Conservation (phyloP, 805 yeast species). For the Metschnikowia vanudenii region DNA sequence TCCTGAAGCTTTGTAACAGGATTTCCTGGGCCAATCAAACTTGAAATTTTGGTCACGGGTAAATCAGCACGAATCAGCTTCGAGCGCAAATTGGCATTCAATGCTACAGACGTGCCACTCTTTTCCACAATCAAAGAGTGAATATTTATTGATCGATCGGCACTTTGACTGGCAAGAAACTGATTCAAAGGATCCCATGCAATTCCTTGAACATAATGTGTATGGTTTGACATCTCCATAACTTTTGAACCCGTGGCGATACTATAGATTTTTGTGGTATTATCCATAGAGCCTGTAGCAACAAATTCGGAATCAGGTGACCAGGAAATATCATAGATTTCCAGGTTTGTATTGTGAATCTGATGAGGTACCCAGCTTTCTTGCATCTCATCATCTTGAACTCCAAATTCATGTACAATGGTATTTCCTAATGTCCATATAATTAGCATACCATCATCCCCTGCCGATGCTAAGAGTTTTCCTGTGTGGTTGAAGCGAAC, state of each 20-base stretch:
- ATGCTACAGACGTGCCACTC: conserved; percentile 20
- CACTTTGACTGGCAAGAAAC: conserved; percentile 81
- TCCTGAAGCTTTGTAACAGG: background rate
- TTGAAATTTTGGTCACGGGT: conserved; percentile 28
- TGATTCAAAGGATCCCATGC: conserved; percentile 89
- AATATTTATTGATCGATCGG: conserved; percentile 81
- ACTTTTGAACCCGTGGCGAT: conserved; percentile 56
- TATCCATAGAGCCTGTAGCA: conserved; percentile 92
- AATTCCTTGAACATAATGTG: conserved; percentile 93
- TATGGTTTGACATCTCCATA: conserved; percentile 66
- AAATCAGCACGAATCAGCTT: conserved; percentile 59
- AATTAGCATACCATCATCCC: conserved; percentile 89
- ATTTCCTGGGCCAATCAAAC: background rate
- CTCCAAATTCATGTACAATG: conserved; percentile 60
- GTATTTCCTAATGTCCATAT: conserved; percentile 68
- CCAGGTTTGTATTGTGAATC: conserved; percentile 62
- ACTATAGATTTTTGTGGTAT: conserved; percentile 67
- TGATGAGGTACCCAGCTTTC: conserved; percentile 75
- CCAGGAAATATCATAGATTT: conserved; percentile 91
- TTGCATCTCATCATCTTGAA: conserved; percentile 48
- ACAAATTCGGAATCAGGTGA: conserved; percentile 77
- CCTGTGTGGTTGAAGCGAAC: conserved; percentile 79
- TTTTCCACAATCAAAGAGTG: conserved; percentile 3
- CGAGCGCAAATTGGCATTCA: conserved; percentile 32
- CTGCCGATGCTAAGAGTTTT: conserved; percentile 76